Conservation (phyloP, 805 yeast genomes). For the Lachancea sp. region DNA sequence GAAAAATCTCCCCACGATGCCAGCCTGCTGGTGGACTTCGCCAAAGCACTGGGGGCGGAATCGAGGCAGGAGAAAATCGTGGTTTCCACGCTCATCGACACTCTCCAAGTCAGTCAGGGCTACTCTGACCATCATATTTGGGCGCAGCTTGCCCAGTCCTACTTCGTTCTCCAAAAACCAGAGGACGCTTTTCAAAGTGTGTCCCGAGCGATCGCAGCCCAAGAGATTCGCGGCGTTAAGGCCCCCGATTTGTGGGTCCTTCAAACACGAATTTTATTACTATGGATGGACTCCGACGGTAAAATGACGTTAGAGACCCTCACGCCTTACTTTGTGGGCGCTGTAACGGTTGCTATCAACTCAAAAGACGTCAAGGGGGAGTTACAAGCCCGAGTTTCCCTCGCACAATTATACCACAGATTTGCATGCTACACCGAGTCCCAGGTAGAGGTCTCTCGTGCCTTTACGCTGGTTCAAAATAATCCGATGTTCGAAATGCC, state of each 20-base stretch:
- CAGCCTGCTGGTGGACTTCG: conserved; percentile 5
- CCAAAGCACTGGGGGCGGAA: conserved; percentile 7
- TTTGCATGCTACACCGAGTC: conserved; percentile 11
- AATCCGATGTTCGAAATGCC: neutral
- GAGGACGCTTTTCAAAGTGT: conserved; percentile 24
- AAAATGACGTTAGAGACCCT: conserved; percentile 9
- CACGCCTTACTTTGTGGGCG: conserved; percentile 9
- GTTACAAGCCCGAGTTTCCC: conserved; percentile 9
- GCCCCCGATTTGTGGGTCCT: conserved; percentile 9
- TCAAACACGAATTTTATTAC: conserved; percentile 10
- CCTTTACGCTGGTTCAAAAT: conserved; percentile 1
- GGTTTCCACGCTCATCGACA: conserved; percentile 4
- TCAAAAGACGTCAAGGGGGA: conserved; percentile 6
- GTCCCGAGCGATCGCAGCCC: conserved; percentile 8
- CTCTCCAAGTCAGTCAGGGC: conserved; percentile 1
- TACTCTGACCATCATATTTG: conserved; percentile 14
- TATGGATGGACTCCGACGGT: conserved; percentile 9
- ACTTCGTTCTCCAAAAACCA: conserved; percentile 19
- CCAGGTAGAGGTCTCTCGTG: conserved; percentile 8
- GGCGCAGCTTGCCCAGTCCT: conserved; percentile 21
- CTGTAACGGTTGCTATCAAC: conserved; percentile 7
- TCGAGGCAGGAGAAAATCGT: conserved; percentile 1
- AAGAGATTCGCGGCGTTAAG: conserved; percentile 2
- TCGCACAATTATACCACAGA: conserved; percentile 12
- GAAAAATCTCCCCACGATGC: conserved; percentile 8